Percentiles rank a stretch among this genome's conserved stretches.
These are phyloP conservation scores for Dryadomyces quercivorus DNA, from an alignment of 2,329 filamentous ascomycete genomes.

Conservation along the genomic window DNA sequence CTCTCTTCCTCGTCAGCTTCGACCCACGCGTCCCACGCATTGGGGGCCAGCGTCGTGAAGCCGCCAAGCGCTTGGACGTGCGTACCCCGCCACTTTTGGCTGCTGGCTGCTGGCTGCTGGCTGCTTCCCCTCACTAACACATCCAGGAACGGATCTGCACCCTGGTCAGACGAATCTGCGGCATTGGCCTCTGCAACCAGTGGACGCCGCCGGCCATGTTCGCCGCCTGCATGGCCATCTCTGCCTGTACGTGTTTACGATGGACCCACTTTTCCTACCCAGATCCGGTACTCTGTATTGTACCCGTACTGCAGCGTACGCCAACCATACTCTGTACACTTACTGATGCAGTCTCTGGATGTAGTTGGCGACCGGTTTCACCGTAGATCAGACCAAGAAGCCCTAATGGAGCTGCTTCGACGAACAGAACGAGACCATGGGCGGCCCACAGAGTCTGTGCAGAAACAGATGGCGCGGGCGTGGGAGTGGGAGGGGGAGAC, in stretches of 20 bases:
- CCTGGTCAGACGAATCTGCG: slow-evolving; percentile 41
- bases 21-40: slow-evolving; percentile 40
- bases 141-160: slow-evolving; percentile 28
- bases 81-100: neutral
- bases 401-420: slow-evolving; percentile 18
- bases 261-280: neutral
- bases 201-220: slow-evolving; percentile 42
- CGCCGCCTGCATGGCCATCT: slow-evolving; percentile 42
- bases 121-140: neutral
- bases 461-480: slow-evolving; percentile 17
- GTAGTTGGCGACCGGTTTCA: slow-evolving; percentile 20
- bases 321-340: no score
- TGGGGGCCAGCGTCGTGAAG: slow-evolving; percentile 23
- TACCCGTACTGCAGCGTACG: no score
- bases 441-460: slow-evolving; percentile 19
- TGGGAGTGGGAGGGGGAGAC: slow-evolving; percentile 15
- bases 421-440: slow-evolving; percentile 19
- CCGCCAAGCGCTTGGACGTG: slow-evolving; percentile 6
- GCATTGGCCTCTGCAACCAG: slow-evolving; percentile 44
- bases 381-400: slow-evolving; percentile 16
- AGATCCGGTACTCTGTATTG: no score
- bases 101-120: no score
- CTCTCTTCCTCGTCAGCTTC: slow-evolving; percentile 43
- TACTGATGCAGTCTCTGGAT: neutral
- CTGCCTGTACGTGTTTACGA: slow-evolving; percentile 32